phyloP scores from a whole-genome alignment of 768 basidiomycete genomes.

The Hericium erinaceus region DNA sequence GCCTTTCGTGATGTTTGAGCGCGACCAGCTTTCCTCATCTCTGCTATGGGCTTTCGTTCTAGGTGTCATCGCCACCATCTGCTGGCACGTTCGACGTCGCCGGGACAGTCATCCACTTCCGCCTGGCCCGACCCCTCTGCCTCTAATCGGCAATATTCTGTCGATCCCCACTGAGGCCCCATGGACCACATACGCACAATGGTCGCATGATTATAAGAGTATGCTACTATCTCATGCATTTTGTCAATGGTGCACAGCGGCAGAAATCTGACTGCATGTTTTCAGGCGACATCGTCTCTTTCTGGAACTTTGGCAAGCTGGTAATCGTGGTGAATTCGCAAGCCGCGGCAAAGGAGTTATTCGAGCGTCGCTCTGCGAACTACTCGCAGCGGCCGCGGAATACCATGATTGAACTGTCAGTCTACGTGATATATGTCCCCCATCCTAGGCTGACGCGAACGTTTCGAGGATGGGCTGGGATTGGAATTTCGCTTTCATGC shows the following conservation, averaged over 20 bases:
- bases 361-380: background rate
- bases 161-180: background rate
- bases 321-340: too few species aligned
- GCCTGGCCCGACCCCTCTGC: background rate
- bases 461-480: background rate
- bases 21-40: too few species aligned
- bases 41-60: too few species aligned
- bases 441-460: background rate
- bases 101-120: too few species aligned
- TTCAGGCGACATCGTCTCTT: too few species aligned
- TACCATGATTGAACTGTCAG: background rate
- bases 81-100: too few species aligned
- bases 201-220: background rate
- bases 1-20: too few species aligned
- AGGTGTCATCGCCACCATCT: too few species aligned
- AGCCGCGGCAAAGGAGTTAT: too few species aligned
- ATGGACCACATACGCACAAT: background rate
- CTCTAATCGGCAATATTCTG: background rate
- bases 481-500: background rate
- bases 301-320: too few species aligned
- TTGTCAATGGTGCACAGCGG: too few species aligned
- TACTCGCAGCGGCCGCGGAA: background rate
- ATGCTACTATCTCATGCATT: background rate
- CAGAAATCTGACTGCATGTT: too few species aligned
- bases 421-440: background rate